Base-by-base conservation (phyloP, 169 alveolate genomes). In the Cryptosporidium felis region DNA sequence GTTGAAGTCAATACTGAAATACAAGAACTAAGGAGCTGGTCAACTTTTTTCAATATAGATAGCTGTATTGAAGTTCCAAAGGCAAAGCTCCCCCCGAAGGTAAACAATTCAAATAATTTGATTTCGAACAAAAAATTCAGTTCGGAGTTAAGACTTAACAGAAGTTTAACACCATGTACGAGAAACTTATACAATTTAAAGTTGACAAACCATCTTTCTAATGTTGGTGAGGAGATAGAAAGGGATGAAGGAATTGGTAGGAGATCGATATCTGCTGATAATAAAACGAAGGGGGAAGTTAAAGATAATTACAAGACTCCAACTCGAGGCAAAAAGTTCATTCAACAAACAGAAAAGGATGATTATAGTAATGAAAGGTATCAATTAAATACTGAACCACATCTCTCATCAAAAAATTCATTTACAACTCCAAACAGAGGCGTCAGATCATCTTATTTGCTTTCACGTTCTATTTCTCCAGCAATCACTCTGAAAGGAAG, bases 381-480 rank as follows among this genome's bases (percentile, higher is more conserved):
- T n/a, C n/a, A n/a, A n/a, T n/a, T n/a, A n/a, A n/a, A n/a, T n/a
- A n/a, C n/a, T n/a, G n/a, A n/a, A n/a, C n/a, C n/a, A n/a, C n/a
- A n/a, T n/a, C n/a, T n/a, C n/a, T n/a, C n/a, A n/a, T n/a, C n/a
- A 16, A 28, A 56, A 6, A 56, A 12, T 6, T 18, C 4, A 16
- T 5, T 1, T 6, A n/a, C 58, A 6, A 61, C 80, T 3, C 80
- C 80, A 5, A 61, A 14, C 10, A 36, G 80, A 40, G 23, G 14
- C 56, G 4, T 36, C 30, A 40, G 58, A 18, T 36, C 80, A 61
- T 61, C 85, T 18, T 23, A 60, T 5, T 14, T 53, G 53, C 53
- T 74, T 9, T 49, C 65, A 40, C 85, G 85, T 21, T 74, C 85
- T 5, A 74, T 74, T 36, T 74, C 85, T 3, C 85, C 85, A 5